phyloP scores from a whole-genome alignment of 2,329 filamentous ascomycete genomes.

The Aspergillus puulaauensis region DNA sequence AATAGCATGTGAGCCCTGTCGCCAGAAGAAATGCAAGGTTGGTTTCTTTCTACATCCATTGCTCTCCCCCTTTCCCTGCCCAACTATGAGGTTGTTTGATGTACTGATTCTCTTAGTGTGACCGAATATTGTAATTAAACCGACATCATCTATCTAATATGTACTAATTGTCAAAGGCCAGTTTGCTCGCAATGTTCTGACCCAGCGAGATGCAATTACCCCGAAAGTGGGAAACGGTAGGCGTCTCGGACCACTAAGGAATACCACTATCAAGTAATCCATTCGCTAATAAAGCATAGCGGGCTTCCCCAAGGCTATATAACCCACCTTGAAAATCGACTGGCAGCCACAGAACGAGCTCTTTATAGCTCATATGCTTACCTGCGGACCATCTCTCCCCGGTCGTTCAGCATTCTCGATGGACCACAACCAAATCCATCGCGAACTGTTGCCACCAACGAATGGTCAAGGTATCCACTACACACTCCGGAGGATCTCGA shows the following conservation, averaged over 20 bases:
- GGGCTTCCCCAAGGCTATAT: slow-evolving; percentile 37
- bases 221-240: slow-evolving; percentile 21
- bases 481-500: slow-evolving; percentile 5
- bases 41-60: background rate
- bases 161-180: slow-evolving; percentile 13
- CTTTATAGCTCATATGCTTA: slow-evolving; percentile 17
- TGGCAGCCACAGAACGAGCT: slow-evolving; percentile 31
- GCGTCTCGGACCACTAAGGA: background rate
- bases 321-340: slow-evolving; percentile 38
- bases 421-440: background rate
- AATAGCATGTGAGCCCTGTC: slow-evolving; percentile 20
- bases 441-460: slow-evolving; percentile 2
- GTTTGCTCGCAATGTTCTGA: slow-evolving; percentile 17
- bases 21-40: slow-evolving; percentile 23
- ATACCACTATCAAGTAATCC: background rate
- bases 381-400: slow-evolving; percentile 3
- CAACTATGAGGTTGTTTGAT: background rate
- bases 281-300: background rate
- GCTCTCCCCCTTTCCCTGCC: background rate
- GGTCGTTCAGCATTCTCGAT: background rate
- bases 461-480: slow-evolving; percentile 8
- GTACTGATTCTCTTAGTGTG: slow-evolving; percentile 12
- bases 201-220: slow-evolving; percentile 16
- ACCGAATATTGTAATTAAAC: slow-evolving; percentile 15
- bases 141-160: background rate